Conservation (phyloP, 768 basidiomycete species). For the Suillus plorans region DNA sequence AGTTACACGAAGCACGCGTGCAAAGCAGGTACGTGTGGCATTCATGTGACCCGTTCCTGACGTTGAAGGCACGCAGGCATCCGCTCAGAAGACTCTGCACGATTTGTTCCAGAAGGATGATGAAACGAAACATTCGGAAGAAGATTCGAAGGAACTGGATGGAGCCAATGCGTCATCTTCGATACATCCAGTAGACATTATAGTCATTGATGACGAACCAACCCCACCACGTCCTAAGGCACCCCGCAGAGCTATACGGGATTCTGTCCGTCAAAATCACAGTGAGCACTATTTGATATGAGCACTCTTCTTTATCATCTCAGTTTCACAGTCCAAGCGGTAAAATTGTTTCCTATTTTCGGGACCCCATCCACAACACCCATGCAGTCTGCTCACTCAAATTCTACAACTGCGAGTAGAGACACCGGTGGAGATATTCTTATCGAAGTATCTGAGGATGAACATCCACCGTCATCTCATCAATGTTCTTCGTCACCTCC, state of each 20-base stretch:
- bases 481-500: constrained; percentile 6
- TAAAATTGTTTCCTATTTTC: constrained; percentile 27
- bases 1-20: constrained; percentile 11
- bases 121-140: constrained; percentile 17
- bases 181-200: background rate
- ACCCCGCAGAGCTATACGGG: background rate
- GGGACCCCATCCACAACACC: constrained; percentile 9
- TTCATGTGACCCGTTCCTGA: background rate
- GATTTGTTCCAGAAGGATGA: constrained; percentile 17
- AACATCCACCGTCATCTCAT: constrained; percentile 9
- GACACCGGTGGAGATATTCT: background rate
- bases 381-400: background rate
- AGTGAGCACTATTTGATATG: background rate
- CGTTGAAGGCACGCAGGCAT: constrained; percentile 11
- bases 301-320: background rate
- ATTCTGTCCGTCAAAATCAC: background rate
- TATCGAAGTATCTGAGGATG: constrained; percentile 16
- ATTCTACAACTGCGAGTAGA: background rate
- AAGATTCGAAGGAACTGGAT: background rate
- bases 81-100: constrained; percentile 28
- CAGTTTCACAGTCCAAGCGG: constrained; percentile 14
- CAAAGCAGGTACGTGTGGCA: constrained; percentile 20
- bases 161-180: background rate
- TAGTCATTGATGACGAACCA: constrained; percentile 6
- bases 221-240: constrained; percentile 2